Percentiles rank a stretch among this genome's conserved stretches.
Conservation (phyloP, 2,329 filamentous ascomycete genomes). For the Trichoderma afroharzianum region DNA sequence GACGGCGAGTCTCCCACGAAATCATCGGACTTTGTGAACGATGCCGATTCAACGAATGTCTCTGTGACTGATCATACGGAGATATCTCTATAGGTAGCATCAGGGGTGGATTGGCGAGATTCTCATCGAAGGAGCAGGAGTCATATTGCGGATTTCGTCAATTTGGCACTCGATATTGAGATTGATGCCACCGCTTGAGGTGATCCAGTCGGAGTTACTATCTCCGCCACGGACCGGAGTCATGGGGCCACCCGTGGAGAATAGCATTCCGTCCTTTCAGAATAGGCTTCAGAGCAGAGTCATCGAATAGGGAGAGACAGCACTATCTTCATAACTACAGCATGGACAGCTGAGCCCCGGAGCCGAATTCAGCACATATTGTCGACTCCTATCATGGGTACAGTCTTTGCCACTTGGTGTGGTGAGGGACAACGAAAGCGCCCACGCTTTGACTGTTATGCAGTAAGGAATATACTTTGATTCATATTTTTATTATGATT, state of each 20-base stretch:
- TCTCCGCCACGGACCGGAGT: too few species aligned
- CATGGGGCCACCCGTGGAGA: background rate
- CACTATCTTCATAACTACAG: background rate
- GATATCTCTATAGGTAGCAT: background rate
- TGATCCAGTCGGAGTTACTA: too few species aligned
- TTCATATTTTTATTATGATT: background rate
- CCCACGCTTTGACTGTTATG: background rate
- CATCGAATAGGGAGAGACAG: background rate
- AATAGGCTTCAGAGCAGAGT: background rate
- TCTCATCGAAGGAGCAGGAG: background rate
- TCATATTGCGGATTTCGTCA: background rate
- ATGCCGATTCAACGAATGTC: too few species aligned
- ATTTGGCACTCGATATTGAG: background rate
- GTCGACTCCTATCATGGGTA: background rate
- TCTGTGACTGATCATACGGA: background rate
- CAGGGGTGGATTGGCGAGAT: background rate
- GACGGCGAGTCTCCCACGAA: background rate
- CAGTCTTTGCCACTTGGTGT: background rate
- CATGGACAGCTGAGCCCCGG: background rate
- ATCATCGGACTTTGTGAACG: background rate
- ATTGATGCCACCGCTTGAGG: too few species aligned
- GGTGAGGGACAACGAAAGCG: background rate
- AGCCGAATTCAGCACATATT: background rate
- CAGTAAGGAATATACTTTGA: background rate
- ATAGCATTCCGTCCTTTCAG: background rate